Evolutionary conservation across 805 yeast genomes (phyloP), one percentile per base, ranked within the genome.

Genomic region (Saccharomycopsis schoenii): DNA sequence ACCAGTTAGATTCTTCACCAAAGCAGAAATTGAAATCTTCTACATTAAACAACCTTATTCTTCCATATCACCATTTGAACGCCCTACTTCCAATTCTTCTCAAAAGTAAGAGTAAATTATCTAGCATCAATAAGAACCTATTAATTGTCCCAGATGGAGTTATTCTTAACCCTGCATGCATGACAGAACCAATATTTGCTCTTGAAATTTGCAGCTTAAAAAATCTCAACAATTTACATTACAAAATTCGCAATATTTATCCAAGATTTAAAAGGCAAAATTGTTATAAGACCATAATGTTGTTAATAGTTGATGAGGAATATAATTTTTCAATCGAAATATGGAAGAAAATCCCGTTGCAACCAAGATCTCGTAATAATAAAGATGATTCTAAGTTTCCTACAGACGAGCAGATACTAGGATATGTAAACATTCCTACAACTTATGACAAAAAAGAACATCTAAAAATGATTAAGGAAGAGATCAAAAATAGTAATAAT

Each of bases 71-170:
- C 19, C 61, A 62, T 21, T 51, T 62, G 5, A 57, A 60, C 25
- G 58, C 58, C 15, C 60, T 62, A 14, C 56, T 59, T 14, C 62
- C 62, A 39, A 60, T 62, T 6, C 51, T 62, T 10, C 29, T 60
- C 3, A 58, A 60, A 25, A 60, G 61, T 17, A 62, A 60, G 29
- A 57, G 50, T 24, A 62, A 62, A 56, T 24, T 50, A 5, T 58
- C 54, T 15, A 57, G 61, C 15, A 55, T 62, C 19, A 62, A 62
- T 29, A 62, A 62, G 36, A 55, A 60, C 24, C 29, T 62, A 11
- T 39, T 60, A 29, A 50, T 62, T 24, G 41, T 62, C 19, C 62
- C 65, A 10, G 65, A 62, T 57, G 65, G 63, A 10, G 59, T 62
- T 15, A 60, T 62, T n/a, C 54, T 60, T 6, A 57, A 60, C 40